These are phyloP conservation scores for Diplodia mutila DNA, from an alignment of 2,329 filamentous ascomycete species.

Conservation along the genomic window DNA sequence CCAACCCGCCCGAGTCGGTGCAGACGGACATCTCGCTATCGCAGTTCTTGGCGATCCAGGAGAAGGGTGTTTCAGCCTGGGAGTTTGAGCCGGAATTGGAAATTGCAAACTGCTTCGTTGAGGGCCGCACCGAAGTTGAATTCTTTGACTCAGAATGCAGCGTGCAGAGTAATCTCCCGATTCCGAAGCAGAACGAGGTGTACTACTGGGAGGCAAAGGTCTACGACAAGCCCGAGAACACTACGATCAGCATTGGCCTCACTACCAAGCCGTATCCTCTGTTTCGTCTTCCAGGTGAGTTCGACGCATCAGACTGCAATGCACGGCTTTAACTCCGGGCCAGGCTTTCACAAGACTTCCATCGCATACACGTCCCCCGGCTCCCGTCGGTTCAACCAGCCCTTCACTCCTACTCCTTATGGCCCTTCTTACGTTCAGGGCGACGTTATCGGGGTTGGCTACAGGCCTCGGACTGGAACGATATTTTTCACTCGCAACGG, in stretches of 20 bases:
- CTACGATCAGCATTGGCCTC: slow-evolving; percentile 87
- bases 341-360: slow-evolving; percentile 90
- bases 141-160: slow-evolving; percentile 99
- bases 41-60: slow-evolving; percentile 96
- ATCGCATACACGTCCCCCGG: slow-evolving; percentile 90
- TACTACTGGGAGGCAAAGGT: slow-evolving; percentile 99
- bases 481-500: slow-evolving; percentile 99
- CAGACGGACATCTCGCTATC: slow-evolving; percentile 97
- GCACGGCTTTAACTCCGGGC: slow-evolving; percentile 30
- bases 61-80: slow-evolving; percentile 99
- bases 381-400: slow-evolving; percentile 87
- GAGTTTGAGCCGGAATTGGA: slow-evolving; percentile 99
- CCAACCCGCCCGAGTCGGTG: slow-evolving; percentile 90
- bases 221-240: slow-evolving; percentile 92
- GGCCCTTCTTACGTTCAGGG: slow-evolving; percentile 86
- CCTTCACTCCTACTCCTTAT: slow-evolving; percentile 78
- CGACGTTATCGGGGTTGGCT: slow-evolving; percentile 94
- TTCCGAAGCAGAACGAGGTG: slow-evolving; percentile 98
- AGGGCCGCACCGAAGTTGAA: slow-evolving; percentile 94
- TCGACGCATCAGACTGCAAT: neutral
- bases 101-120: slow-evolving; percentile 98
- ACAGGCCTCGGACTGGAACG: slow-evolving; percentile 89
- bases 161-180: slow-evolving; percentile 93
- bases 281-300: slow-evolving; percentile 86
- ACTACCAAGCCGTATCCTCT: slow-evolving; percentile 96